Evolutionary conservation across 2,329 filamentous ascomycete species (phyloP), one percentile per base, ranked within the genome.

Genomic region (Pseudogymnoascus sp.): DNA sequence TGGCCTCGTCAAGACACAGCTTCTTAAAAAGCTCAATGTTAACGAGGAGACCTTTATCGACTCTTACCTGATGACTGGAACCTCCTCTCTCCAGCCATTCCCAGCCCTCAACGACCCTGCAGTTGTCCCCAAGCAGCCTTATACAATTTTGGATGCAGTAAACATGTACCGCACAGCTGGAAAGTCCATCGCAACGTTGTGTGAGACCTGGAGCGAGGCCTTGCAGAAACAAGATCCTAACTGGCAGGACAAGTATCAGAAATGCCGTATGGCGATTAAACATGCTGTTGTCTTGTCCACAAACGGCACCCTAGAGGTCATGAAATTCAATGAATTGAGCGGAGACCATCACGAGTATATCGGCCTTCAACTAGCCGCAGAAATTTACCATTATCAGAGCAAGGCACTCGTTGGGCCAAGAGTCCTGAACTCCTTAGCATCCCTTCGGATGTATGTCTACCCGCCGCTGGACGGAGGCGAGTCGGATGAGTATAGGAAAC

Each of bases 361-460:
- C 66, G 92, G 92, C n/a, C 85, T 96, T 64, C 89, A 93, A 65
- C 80, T 99, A 4, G 92, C 95, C 0, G 86, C 92, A 42, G 95
- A 99, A 75, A 80, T 97, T 16, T 93, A 93, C 73, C 89, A 91
- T 74, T 97, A 97, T 74, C 81, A 97, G 60, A 92, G 91, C 64
- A 87, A 84, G 61, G 95, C 91, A 35, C 78, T 97, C 47, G 85
- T 97, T 67, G 86, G 90, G 29, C 82, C 91, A 24, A 86, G 90
- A 59, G 81, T 96, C 38, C 82, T 96, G 11, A 90, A 89, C 73
- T 93, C 87, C 82, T 85, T 96, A 69, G 89, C 90, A 4, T 88
- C 91, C 62, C 86, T 88, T 67, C 87, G 93, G 73, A 84, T 96
- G 64, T 77, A 89, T 31, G 83, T 97, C 61, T 82, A 86, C 61